Conservation (phyloP, 2,329 filamentous ascomycete genomes). For the Aspergillus sclerotialis region DNA sequence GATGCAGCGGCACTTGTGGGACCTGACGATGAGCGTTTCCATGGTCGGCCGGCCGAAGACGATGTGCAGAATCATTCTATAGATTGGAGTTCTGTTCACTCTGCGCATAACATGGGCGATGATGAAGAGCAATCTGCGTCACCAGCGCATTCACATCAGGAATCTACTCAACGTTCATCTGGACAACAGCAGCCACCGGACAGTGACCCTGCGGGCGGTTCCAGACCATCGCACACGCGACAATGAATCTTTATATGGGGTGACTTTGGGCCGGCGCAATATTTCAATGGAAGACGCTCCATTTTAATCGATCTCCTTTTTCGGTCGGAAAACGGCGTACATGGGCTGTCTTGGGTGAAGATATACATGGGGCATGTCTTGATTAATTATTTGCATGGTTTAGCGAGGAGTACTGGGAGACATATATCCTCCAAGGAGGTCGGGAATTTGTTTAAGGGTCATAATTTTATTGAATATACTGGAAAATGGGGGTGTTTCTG, state of each 20-base stretch:
- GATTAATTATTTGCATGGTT: slow-evolving; percentile 3
- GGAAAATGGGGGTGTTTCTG: too few relatives aligned
- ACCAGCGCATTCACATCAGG: neutral
- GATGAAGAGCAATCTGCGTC: neutral
- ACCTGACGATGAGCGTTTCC: slow-evolving; percentile 12
- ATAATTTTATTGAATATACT: too few relatives aligned
- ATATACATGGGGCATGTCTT: neutral
- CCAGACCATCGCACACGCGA: neutral
- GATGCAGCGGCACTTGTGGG: slow-evolving; percentile 32
- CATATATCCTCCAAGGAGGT: neutral
- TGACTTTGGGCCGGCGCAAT: too few relatives aligned
- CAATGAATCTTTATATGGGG: neutral
- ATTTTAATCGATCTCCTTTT: too few relatives aligned
- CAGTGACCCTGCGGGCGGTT: neutral
- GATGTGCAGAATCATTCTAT: neutral
- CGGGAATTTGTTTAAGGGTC: too few relatives aligned
- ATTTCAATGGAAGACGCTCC: too few relatives aligned
- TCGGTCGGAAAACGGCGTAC: neutral
- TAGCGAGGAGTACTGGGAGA: slow-evolving; percentile 8
- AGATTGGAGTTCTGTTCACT: neutral
- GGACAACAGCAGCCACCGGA: neutral
- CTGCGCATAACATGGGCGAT: neutral
- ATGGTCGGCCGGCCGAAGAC: slow-evolving; percentile 2
- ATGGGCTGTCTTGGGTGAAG: neutral
- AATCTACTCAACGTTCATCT: neutral